Conservation (phyloP, 2,329 filamentous ascomycete genomes). For the Aureobasidium sp. region DNA sequence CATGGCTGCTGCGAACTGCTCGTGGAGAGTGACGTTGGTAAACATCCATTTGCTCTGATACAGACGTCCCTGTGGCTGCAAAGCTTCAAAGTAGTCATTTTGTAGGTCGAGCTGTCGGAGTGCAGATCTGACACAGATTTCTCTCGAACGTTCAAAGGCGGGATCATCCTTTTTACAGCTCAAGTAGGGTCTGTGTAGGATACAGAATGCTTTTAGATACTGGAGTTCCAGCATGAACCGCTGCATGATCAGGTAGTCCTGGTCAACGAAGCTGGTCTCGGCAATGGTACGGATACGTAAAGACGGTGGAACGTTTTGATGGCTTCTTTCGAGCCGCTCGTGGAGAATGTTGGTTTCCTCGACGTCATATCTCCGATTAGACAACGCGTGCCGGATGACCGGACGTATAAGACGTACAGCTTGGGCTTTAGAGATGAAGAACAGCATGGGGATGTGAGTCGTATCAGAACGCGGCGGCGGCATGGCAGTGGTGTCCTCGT, state of each 20-base stretch:
- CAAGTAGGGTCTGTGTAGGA: slow-evolving; percentile 45
- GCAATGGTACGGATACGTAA: slow-evolving; percentile 24
- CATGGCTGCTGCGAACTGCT: slow-evolving; percentile 38
- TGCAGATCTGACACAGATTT: slow-evolving; percentile 39
- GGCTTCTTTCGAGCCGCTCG: slow-evolving; percentile 1
- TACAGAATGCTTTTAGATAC: slow-evolving; percentile 40
- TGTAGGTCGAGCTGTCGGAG: slow-evolving; percentile 39
- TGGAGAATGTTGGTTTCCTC: slow-evolving; percentile 18
- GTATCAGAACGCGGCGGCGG: background rate
- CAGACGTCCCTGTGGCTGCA: slow-evolving; percentile 32
- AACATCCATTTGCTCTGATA: slow-evolving; percentile 34
- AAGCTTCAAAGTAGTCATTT: slow-evolving; percentile 39
- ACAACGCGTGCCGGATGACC: slow-evolving; percentile 2
- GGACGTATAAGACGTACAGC: background rate
- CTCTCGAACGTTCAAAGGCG: slow-evolving; percentile 36
- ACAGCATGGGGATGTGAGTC: slow-evolving; percentile 12
- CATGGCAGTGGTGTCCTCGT: slow-evolving; percentile 8
- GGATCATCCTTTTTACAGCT: slow-evolving; percentile 27
- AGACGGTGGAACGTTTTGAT: slow-evolving; percentile 21
- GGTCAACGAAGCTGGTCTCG: slow-evolving; percentile 36
- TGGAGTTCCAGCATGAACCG: slow-evolving; percentile 41
- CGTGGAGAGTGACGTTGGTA: slow-evolving; percentile 31
- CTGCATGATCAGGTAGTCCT: slow-evolving; percentile 39
- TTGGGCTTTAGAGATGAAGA: background rate
- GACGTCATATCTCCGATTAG: slow-evolving; percentile 1